Evolutionary conservation across 495 filamentous ascomycete species (phyloP), one percentile per base, ranked within the genome.

Genomic region (Penicillium angulare): DNA sequence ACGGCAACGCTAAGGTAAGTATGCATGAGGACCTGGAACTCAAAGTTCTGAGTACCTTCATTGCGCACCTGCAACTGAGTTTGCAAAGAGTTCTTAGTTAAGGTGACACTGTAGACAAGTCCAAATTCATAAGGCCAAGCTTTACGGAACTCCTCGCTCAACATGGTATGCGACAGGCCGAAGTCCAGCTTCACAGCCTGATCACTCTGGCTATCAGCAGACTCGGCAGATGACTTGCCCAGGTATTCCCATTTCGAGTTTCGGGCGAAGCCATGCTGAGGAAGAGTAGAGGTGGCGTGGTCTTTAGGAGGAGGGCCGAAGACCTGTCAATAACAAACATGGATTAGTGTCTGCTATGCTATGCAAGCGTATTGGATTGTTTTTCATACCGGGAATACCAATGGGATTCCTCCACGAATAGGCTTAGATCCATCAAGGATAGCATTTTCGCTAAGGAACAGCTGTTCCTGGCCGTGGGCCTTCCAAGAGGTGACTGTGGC

Each of bases 251-350:
- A 85, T 39, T 72, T 78, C 39, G 86, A 88, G 54, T 81, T 92
- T 45, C 95, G 89, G 20, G 95, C 95, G 70, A 99, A 96, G 56
- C 95, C 95, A 72, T 99, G 95, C 69, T 97, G 92, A 10, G 92
- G 86, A 13, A 99, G 85, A 21, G 75, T 63, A 24, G 79, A 79
- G 23, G 89, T 91, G 6, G 84, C 77, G 40, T 87, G 81, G 65
- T 89, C 80, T 53, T 82, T 67, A 27, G 86, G 84, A 8, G 89
- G 80, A 34, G 88, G 88, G 27, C 93, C 93, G 67, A 98, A 98
- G 63, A 95, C 88, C 91, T 97, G 53, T 15, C 36, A 20, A 51
- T 24, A 12, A 9, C 17, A 41, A 15, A 36, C 49, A 51, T 3
- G 23, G 31, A 18, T 61, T 51, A 64, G 60, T n/a, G n/a, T n/a